Evolutionary conservation across 108 stramenopile species (phyloP).

Genomic region (Cylindrotheca fusiformis): DNA sequence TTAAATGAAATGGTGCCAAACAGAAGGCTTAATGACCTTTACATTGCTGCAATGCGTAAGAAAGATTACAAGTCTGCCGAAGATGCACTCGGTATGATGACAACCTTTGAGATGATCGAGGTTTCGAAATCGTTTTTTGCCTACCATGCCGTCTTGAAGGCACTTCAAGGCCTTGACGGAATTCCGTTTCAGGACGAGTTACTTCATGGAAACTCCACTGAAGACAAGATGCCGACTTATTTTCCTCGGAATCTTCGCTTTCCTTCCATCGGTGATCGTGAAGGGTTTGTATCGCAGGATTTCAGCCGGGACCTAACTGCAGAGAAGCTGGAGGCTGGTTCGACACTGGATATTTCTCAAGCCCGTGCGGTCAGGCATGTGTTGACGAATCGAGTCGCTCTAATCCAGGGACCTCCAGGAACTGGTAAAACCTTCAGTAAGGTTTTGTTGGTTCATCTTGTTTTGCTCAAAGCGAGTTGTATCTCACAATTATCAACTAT

Average conservation of each 20-base stretch:
- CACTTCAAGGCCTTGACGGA: slow-evolving; percentile 31
- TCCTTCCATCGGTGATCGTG: slow-evolving; percentile 9
- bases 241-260: slow-evolving; percentile 20
- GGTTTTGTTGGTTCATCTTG: not conserved
- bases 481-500: too few species aligned
- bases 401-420: slow-evolving; percentile 58
- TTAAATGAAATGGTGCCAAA: slow-evolving; percentile 16
- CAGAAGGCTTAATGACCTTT: slow-evolving; percentile 11
- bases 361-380: slow-evolving; percentile 30
- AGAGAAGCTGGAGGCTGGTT: slow-evolving; percentile 14
- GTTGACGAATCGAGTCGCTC: slow-evolving; percentile 20
- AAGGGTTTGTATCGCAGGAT: slow-evolving; percentile 6
- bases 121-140: slow-evolving; percentile 51
- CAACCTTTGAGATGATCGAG: slow-evolving; percentile 44
- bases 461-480: not conserved
- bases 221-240: slow-evolving; percentile 13
- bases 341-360: slow-evolving; percentile 41
- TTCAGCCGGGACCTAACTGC: slow-evolving; percentile 3
- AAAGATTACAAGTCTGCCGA: not conserved
- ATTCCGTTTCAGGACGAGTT: slow-evolving; percentile 37
- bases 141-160: slow-evolving; percentile 37
- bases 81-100: slow-evolving; percentile 14
- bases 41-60: not conserved
- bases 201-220: not conserved
- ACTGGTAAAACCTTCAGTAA: slow-evolving; percentile 15